These are phyloP conservation scores for Lachnellula willkommii DNA, from an alignment of 2,329 filamentous ascomycete genomes.

Conservation along the genomic window DNA sequence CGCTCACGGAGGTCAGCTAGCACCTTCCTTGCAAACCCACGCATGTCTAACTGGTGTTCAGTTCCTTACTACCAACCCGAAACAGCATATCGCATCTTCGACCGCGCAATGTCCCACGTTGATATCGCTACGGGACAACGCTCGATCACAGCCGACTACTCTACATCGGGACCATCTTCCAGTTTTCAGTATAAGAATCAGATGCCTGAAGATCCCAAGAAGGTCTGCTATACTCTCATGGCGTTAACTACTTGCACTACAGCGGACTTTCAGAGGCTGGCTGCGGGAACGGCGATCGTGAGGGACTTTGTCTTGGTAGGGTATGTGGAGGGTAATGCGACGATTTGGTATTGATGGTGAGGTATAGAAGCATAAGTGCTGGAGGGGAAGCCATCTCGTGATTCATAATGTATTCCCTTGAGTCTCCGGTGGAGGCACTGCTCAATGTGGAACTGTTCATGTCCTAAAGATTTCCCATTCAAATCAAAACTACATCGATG, in stretches of 20 bases:
- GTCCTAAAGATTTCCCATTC: no score
- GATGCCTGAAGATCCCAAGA: conserved; percentile 35
- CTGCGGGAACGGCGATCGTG: conserved; percentile 41
- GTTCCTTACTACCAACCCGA: conserved; percentile 47
- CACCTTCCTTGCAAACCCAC: conserved; percentile 19
- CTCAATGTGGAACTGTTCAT: no score
- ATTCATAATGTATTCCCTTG: no score
- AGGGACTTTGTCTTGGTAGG: conserved; percentile 41
- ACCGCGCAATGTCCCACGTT: conserved; percentile 41
- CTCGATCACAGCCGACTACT: conserved; percentile 34
- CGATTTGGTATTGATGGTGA: not conserved
- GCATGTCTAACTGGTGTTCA: not conserved
- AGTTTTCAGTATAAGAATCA: conserved; percentile 36
- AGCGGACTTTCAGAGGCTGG: conserved; percentile 38
- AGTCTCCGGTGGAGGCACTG: no score
- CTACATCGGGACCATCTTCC: conserved; percentile 31
- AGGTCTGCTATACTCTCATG: conserved; percentile 40
- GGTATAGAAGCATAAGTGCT: no score
- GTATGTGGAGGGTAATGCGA: not conserved
- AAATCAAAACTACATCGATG: no score
- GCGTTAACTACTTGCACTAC: conserved; percentile 38
- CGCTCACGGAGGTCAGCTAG: conserved; percentile 46
- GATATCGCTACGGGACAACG: conserved; percentile 48
- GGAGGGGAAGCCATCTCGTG: no score
- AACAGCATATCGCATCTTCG: conserved; percentile 46